Conservation (phyloP, 768 basidiomycete species). For the Suillus hirtellus region DNA sequence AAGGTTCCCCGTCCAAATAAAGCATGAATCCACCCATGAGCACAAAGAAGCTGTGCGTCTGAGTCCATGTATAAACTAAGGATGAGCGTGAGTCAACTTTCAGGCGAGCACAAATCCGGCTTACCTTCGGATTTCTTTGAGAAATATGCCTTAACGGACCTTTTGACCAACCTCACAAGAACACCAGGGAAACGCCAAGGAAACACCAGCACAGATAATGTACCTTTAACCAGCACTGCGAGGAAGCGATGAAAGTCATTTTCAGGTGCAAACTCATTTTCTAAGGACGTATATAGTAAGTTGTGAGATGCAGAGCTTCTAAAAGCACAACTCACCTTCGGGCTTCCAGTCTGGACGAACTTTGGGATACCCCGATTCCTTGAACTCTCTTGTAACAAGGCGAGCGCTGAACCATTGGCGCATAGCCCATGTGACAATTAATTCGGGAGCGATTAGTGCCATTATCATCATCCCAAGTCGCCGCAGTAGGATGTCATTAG, state of each 20-base stretch:
- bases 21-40: constrained; percentile 24
- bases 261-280: neutral
- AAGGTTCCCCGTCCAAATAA: neutral
- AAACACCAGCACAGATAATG: neutral
- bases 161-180: neutral
- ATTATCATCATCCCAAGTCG: constrained; percentile 16
- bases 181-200: neutral
- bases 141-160: neutral
- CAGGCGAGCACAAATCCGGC: neutral
- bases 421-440: constrained; percentile 22
- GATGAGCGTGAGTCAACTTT: neutral
- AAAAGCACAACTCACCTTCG: neutral
- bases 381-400: neutral
- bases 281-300: neutral
- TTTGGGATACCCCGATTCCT: neutral
- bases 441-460: constrained; percentile 26
- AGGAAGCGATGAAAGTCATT: neutral
- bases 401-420: constrained; percentile 22
- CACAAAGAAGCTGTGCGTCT: neutral
- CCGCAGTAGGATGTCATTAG: neutral
- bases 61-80: neutral
- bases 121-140: neutral
- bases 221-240: neutral
- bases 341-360: neutral
- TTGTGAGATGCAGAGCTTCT: neutral